Evolutionary conservation across 805 yeast genomes (phyloP).

Genomic region (Lachancea nothofagi): DNA sequence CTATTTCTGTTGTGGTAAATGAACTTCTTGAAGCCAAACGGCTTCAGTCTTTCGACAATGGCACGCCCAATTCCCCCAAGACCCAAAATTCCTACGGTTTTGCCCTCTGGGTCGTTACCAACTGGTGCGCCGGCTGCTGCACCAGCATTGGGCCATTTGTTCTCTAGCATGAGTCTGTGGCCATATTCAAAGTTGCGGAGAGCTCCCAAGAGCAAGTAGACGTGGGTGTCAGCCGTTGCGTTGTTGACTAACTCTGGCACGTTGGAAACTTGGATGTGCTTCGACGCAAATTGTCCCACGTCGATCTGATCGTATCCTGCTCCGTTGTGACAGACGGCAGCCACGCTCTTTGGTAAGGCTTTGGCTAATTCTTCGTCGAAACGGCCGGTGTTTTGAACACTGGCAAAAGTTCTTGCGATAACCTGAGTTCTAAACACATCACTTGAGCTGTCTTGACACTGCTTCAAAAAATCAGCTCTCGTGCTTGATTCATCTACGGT

Average conservation of each 20-base stretch:
- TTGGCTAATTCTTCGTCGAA: constrained; percentile 57
- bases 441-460: constrained; percentile 30
- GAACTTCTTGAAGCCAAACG: constrained; percentile 70
- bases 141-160: constrained; percentile 56
- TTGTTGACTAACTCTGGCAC: constrained; percentile 61
- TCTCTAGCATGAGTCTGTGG: constrained; percentile 45
- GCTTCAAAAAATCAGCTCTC: constrained; percentile 33
- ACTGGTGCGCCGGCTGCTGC: constrained; percentile 53
- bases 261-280: constrained; percentile 60
- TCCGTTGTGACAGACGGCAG: constrained; percentile 55
- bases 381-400: constrained; percentile 51
- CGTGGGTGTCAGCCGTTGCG: constrained; percentile 69
- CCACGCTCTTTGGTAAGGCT: constrained; percentile 49
- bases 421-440: constrained; percentile 31
- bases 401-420: constrained; percentile 49
- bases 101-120: constrained; percentile 74
- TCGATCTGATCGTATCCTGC: constrained; percentile 78
- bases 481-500: constrained; percentile 37
- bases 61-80: constrained; percentile 90
- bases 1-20: constrained; percentile 66
- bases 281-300: constrained; percentile 43
- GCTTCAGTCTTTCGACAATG: constrained; percentile 61
- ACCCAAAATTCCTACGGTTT: constrained; percentile 74
- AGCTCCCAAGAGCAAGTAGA: constrained; percentile 56
- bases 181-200: constrained; percentile 64